Evolutionary conservation across 805 yeast genomes (phyloP).

Genomic region (Ogataea thermomethanolica): DNA sequence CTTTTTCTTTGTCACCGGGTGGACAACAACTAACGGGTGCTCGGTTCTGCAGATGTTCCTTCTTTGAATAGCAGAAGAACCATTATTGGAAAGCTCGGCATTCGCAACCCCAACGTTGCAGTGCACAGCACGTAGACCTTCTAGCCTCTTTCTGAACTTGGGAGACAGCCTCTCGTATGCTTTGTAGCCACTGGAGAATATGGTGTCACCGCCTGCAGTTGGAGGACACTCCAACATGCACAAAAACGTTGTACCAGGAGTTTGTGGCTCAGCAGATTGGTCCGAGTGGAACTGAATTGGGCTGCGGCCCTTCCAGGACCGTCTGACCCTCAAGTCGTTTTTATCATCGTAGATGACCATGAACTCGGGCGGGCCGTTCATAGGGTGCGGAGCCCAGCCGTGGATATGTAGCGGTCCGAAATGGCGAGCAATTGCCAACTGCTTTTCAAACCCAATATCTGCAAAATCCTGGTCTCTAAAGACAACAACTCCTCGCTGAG

Average conservation of each 20-base stretch:
- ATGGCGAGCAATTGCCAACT: conserved; percentile 51
- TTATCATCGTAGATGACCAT: conserved; percentile 41
- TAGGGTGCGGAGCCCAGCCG: conserved; percentile 48
- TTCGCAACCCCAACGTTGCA: conserved; percentile 69
- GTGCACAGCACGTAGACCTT: conserved; percentile 66
- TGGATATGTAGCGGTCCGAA: conserved; percentile 72
- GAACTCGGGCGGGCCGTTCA: conserved; percentile 39
- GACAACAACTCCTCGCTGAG: conserved; percentile 65
- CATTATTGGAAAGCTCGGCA: conserved; percentile 51
- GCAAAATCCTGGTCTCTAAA: conserved; percentile 67
- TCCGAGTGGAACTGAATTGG: conserved; percentile 47
- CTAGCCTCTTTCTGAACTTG: conserved; percentile 52
- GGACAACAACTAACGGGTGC: conserved; percentile 69
- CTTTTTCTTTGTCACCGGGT: conserved; percentile 68
- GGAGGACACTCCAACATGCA: conserved; percentile 42
- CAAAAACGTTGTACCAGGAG: conserved; percentile 52
- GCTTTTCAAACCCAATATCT: conserved; percentile 46
- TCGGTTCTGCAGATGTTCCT: conserved; percentile 56
- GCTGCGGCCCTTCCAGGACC: conserved; percentile 29
- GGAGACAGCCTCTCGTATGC: conserved; percentile 72
- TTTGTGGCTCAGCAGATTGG: conserved; percentile 64
- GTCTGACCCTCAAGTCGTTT: conserved; percentile 21
- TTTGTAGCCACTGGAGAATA: conserved; percentile 65
- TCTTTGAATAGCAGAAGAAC: conserved; percentile 55
- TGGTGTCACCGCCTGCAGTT: conserved; percentile 67